Conservation (phyloP, 2,329 filamentous ascomycete species). For the Claviceps sorghi region DNA sequence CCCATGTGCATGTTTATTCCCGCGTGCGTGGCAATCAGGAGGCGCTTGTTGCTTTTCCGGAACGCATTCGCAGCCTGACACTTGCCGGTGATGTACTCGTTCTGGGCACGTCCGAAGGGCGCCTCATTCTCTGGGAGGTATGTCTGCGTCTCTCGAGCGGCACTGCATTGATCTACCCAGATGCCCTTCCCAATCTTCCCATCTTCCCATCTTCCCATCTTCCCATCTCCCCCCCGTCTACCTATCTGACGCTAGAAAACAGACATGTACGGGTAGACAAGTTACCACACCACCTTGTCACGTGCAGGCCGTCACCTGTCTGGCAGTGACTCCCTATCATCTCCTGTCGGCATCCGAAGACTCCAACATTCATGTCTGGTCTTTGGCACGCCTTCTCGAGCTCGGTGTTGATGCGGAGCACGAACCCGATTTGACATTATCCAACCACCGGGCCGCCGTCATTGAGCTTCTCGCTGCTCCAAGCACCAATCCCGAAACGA, state of each 20-base stretch:
- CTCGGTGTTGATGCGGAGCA: constrained; percentile 37
- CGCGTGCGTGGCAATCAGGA: constrained; percentile 75
- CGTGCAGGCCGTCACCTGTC: constrained; percentile 63
- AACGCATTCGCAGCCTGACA: constrained; percentile 66
- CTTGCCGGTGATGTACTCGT: constrained; percentile 60
- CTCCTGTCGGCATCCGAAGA: constrained; percentile 70
- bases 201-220: neutral
- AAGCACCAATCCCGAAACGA: constrained; percentile 52
- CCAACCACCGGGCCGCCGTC: constrained; percentile 61
- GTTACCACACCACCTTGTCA: constrained; percentile 64
- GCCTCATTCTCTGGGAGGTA: constrained; percentile 88
- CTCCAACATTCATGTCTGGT: constrained; percentile 88
- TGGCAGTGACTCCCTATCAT: constrained; percentile 58
- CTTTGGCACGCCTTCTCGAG: constrained; percentile 57
- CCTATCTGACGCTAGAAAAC: constrained; percentile 8
- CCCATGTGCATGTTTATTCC: constrained; percentile 84
- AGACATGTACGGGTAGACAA: constrained; percentile 63
- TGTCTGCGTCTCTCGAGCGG: constrained; percentile 11
- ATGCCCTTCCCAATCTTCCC: too few relatives aligned
- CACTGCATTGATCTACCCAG: neutral
- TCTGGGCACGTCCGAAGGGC: constrained; percentile 71
- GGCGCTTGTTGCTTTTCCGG: constrained; percentile 72
- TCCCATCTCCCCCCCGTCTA: neutral
- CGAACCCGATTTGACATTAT: constrained; percentile 64
- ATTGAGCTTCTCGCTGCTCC: constrained; percentile 50